Conservation (phyloP, 2,329 filamentous ascomycete species). For the Fusarium sp. region DNA sequence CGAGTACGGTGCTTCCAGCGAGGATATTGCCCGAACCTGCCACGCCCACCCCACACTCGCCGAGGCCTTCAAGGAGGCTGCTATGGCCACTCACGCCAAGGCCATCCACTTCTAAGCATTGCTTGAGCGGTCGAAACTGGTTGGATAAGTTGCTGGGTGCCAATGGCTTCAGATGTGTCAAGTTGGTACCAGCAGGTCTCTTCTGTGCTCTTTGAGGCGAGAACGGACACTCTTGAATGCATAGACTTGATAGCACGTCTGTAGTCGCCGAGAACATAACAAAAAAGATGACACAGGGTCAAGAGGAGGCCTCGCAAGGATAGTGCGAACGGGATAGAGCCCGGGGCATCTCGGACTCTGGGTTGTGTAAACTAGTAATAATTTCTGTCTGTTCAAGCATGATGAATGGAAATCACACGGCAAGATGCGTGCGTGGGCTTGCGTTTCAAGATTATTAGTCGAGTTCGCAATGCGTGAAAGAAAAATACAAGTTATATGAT, state of each 20-base stretch:
- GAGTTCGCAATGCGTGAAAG: not conserved
- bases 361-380: constrained; percentile 51
- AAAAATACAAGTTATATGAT: not conserved
- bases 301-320: constrained; percentile 39
- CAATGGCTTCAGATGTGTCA: constrained; percentile 1
- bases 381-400: constrained; percentile 48
- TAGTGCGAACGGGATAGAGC: constrained; percentile 42
- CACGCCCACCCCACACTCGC: constrained; percentile 96
- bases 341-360: constrained; percentile 42
- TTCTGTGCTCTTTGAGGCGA: constrained; percentile 32
- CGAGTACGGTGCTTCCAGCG: constrained; percentile 94
- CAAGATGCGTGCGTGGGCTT: constrained; percentile 18
- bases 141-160: constrained; percentile 27
- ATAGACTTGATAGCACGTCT: constrained; percentile 32
- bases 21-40: constrained; percentile 94
- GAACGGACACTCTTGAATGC: constrained; percentile 32
- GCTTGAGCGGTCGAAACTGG: constrained; percentile 10
- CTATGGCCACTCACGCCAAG: constrained; percentile 96
- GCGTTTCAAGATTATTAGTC: constrained; percentile 9
- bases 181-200: constrained; percentile 22
- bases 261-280: constrained; percentile 30
- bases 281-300: constrained; percentile 37
- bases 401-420: constrained; percentile 45
- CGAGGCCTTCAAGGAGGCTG: constrained; percentile 99
- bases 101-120: constrained; percentile 87